Evolutionary conservation across 768 basidiomycete genomes (phyloP).

Genomic region (Collybia sp.): DNA sequence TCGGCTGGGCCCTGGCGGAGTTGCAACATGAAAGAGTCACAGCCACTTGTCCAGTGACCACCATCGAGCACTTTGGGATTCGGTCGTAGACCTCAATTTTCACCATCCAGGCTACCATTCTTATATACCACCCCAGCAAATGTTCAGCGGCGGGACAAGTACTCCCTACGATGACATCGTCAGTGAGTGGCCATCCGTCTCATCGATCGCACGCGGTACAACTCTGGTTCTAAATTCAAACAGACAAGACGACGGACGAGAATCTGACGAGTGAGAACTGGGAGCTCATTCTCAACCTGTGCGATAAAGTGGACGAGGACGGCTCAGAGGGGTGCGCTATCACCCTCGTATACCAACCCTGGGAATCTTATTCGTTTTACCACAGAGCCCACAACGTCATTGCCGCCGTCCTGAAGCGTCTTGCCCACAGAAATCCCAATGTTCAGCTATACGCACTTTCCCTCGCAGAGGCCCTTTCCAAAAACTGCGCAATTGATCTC

Average conservation of each 20-base stretch:
- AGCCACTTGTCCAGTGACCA: constrained; percentile 18
- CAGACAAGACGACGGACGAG: constrained; percentile 97
- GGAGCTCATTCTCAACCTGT: constrained; percentile 91
- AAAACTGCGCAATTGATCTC: constrained; percentile 82
- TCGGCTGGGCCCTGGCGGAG: constrained; percentile 6
- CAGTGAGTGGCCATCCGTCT: constrained; percentile 45
- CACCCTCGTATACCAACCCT: background rate
- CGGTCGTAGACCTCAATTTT: background rate
- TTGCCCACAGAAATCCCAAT: constrained; percentile 92
- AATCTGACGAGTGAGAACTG: constrained; percentile 93
- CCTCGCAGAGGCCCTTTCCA: constrained; percentile 82
- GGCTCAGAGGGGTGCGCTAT: constrained; percentile 74
- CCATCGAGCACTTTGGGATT: constrained; percentile 1
- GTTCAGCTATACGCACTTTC: constrained; percentile 94
- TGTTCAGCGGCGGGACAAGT: constrained; percentile 67
- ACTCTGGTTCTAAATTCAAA: constrained; percentile 3
- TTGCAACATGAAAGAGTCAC: constrained; percentile 14
- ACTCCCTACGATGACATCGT: constrained; percentile 92
- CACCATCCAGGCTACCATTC: constrained; percentile 1
- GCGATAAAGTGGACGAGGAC: constrained; percentile 93
- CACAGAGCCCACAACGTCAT: constrained; percentile 87
- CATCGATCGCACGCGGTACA: constrained; percentile 2
- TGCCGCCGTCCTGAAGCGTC: constrained; percentile 80
- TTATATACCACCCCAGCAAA: constrained; percentile 18
- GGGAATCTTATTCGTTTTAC: background rate